phyloP scores from a whole-genome alignment of 2,329 filamentous ascomycete genomes.

The Phialocephala sp. region DNA sequence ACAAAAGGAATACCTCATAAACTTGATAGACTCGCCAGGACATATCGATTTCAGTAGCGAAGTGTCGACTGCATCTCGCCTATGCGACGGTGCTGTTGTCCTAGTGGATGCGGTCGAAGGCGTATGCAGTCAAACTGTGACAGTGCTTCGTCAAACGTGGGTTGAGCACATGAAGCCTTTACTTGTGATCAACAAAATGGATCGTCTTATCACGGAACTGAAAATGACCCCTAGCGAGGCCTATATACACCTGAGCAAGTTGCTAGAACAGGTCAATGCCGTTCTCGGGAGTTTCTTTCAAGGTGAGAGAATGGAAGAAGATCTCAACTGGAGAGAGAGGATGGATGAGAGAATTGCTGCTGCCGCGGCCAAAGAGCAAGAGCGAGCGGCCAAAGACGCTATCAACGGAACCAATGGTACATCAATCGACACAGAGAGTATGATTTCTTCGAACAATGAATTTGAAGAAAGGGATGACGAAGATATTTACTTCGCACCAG shows the following conservation, averaged over 20 bases:
- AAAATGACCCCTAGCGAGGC: conserved; percentile 93
- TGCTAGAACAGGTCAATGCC: conserved; percentile 95
- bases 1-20: conserved; percentile 91
- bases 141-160: conserved; percentile 93
- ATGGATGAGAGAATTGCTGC: conserved; percentile 86
- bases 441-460: conserved; percentile 63
- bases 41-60: conserved; percentile 99
- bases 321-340: conserved; percentile 91
- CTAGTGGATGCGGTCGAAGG: conserved; percentile 97
- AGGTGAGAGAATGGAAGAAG: conserved; percentile 97
- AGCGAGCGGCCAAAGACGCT: conserved; percentile 44
- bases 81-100: conserved; percentile 94
- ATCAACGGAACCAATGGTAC: conserved; percentile 37
- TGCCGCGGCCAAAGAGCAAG: conserved; percentile 66
- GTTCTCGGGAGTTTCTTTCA: conserved; percentile 98
- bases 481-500: conserved; percentile 96
- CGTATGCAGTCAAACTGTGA: conserved; percentile 98
- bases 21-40: conserved; percentile 95
- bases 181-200: conserved; percentile 98
- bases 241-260: conserved; percentile 84
- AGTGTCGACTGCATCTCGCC: conserved; percentile 90
- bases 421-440: conserved; percentile 54
- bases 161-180: conserved; percentile 93
- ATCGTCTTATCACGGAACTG: conserved; percentile 89
- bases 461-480: conserved; percentile 95